phyloP scores from a whole-genome alignment of 768 basidiomycete genomes.

The Crassisporium funariophilum region DNA sequence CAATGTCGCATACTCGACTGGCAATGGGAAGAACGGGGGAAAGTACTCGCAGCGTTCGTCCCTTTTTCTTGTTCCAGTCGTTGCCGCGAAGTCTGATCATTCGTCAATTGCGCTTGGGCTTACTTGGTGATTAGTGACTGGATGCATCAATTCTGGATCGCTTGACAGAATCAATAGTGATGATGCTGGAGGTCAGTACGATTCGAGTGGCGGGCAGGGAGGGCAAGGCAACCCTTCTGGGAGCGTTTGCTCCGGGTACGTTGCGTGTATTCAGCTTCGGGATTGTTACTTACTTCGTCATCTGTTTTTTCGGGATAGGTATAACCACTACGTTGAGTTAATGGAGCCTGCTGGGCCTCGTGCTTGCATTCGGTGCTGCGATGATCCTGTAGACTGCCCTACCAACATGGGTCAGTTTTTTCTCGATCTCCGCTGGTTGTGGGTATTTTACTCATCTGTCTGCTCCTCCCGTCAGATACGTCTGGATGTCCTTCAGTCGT shows the following conservation, averaged over 20 bases:
- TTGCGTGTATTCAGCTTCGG: slow-evolving; percentile 4
- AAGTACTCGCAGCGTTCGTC: slow-evolving; percentile 48
- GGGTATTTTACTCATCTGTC: background rate
- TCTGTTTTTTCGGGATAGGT: slow-evolving; percentile 25
- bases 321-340: slow-evolving; percentile 62
- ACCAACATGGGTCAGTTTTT: slow-evolving; percentile 42
- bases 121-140: slow-evolving; percentile 44
- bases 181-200: slow-evolving; percentile 60
- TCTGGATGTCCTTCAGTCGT: slow-evolving; percentile 55
- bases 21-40: slow-evolving; percentile 41
- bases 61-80: background rate
- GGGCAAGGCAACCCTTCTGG: slow-evolving; percentile 55
- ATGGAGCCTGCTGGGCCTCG: slow-evolving; percentile 53
- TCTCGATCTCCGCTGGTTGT: background rate
- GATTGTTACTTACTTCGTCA: background rate
- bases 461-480: slow-evolving; percentile 50
- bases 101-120: too few relatives aligned
- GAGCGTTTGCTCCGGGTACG: slow-evolving; percentile 53
- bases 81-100: background rate
- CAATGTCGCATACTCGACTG: slow-evolving; percentile 47
- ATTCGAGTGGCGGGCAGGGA: slow-evolving; percentile 53
- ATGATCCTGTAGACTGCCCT: slow-evolving; percentile 57
- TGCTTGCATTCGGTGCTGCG: slow-evolving; percentile 62
- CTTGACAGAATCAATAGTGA: slow-evolving; percentile 46
- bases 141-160: slow-evolving; percentile 50